These are phyloP conservation scores for Panicum miliaceum DNA, from an alignment of 176 grass and related monocot species.

Conservation along the genomic window DNA sequence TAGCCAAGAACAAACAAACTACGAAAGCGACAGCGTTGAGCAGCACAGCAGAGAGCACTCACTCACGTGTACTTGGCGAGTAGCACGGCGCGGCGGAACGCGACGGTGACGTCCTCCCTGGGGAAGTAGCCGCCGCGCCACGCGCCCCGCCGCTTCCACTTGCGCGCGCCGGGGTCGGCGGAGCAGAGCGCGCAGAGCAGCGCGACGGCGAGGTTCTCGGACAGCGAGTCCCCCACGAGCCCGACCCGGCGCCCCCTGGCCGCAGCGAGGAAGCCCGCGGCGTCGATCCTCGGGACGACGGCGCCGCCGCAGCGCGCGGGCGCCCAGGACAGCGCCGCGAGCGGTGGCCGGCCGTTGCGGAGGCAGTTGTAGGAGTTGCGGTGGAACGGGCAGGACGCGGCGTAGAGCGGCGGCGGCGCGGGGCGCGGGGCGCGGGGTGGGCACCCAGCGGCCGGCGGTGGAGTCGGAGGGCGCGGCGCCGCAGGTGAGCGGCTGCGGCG, in stretches of 20 bases:
- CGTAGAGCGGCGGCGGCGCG: constrained; percentile 52
- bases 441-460: constrained; percentile 62
- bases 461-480: constrained; percentile 62
- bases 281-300: constrained; percentile 61
- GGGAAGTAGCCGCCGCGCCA: constrained; percentile 92
- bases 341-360: constrained; percentile 55
- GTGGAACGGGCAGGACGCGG: constrained; percentile 72
- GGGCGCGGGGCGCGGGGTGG: not conserved
- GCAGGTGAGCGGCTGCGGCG: constrained; percentile 49
- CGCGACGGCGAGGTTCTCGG: constrained; percentile 83
- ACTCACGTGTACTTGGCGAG: constrained; percentile 80
- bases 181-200: constrained; percentile 71
- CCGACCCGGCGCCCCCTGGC: constrained; percentile 58
- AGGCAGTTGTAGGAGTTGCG: constrained; percentile 91
- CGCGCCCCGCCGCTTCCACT: constrained; percentile 88
- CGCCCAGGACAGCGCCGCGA: constrained; percentile 70
- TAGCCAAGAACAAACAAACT: not conserved
- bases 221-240: constrained; percentile 79
- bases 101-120: constrained; percentile 63
- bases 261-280: constrained; percentile 54
- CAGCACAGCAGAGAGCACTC: not conserved
- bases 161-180: constrained; percentile 54
- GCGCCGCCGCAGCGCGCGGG: constrained; percentile 66
- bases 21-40: not conserved
- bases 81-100: constrained; percentile 85